These are phyloP conservation scores for Botrytis tulipae DNA, from an alignment of 2,329 filamentous ascomycete species.

Conservation along the genomic window DNA sequence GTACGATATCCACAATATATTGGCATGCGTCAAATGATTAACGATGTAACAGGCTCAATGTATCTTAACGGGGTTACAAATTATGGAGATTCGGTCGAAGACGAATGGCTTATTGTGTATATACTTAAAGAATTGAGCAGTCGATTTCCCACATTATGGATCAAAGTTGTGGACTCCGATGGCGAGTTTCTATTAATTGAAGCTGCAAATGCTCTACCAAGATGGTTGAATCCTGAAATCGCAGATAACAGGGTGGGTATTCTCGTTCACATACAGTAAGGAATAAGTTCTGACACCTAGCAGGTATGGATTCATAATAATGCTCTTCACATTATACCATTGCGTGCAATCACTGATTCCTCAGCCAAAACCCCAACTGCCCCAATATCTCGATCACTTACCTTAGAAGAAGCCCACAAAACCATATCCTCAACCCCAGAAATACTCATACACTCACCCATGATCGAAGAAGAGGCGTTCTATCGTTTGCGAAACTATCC, in stretches of 20 bases:
- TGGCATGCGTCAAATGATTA: not conserved
- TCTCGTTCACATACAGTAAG: not conserved
- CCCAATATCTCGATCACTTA: conserved; percentile 48
- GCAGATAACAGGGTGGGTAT: conserved; percentile 68
- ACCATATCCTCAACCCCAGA: conserved; percentile 57
- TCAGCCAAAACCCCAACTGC: conserved; percentile 41
- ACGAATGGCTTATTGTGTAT: conserved; percentile 97
- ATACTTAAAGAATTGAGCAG: conserved; percentile 78
- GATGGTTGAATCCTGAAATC: conserved; percentile 89
- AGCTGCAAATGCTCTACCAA: conserved; percentile 81
- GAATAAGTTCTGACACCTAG: conserved; percentile 24
- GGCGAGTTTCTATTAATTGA: conserved; percentile 95
- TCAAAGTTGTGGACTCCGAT: conserved; percentile 80
- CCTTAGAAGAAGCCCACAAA: conserved; percentile 61
- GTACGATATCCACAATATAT: conserved; percentile 42
- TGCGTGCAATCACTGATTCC: conserved; percentile 42
- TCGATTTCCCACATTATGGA: conserved; percentile 72
- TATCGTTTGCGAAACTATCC: conserved; percentile 86
- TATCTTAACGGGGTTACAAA: conserved; percentile 76
- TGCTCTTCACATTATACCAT: conserved; percentile 70
- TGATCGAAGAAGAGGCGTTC: conserved; percentile 86
- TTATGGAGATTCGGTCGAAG: conserved; percentile 91
- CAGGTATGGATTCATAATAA: conserved; percentile 82
- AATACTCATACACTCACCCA: conserved; percentile 65
- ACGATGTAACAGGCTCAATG: conserved; percentile 45